A percentile compares a stretch with the other conserved stretches of the same genome.
phyloP scores from a whole-genome alignment of 345 rosid genomes.

The Citrus reticulata region DNA sequence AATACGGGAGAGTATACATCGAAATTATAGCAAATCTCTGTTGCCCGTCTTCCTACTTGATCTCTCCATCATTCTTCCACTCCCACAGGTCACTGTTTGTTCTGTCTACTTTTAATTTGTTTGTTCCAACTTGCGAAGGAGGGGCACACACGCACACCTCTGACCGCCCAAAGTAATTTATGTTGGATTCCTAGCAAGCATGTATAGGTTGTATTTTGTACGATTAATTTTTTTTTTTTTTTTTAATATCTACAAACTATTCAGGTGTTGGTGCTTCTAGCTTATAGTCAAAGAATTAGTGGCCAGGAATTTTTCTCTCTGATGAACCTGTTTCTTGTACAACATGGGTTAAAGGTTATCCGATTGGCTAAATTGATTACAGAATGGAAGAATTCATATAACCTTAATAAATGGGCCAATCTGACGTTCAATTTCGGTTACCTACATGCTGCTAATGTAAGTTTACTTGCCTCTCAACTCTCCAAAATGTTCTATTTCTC shows the following conservation, averaged over 20 bases:
- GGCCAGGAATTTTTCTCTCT: slow-evolving; percentile 21
- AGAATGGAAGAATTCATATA: slow-evolving; percentile 29
- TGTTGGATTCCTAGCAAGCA: too few relatives aligned
- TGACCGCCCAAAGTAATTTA: too few relatives aligned
- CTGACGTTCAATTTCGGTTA: slow-evolving; percentile 27
- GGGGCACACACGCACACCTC: too few relatives aligned
- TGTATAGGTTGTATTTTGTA: not conserved
- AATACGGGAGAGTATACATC: too few relatives aligned
- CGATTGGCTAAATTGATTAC: slow-evolving; percentile 25
- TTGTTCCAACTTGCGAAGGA: too few relatives aligned
- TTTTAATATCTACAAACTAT: not conserved
- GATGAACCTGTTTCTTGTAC: slow-evolving; percentile 30
- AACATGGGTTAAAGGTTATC: slow-evolving; percentile 28
- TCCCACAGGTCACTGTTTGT: not conserved
- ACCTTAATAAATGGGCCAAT: slow-evolving; percentile 32
- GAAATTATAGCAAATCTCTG: not conserved
- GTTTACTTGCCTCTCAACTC: not conserved
- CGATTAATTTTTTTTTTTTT: not conserved
- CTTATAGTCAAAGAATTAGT: slow-evolving; percentile 16
- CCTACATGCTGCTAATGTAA: slow-evolving; percentile 37
- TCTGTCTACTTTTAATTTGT: too few relatives aligned
- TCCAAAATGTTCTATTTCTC: too few relatives aligned
- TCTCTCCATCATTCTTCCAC: not conserved
- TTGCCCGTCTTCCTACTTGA: not conserved
- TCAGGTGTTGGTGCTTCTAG: slow-evolving; percentile 26